Evolutionary conservation across 2,329 filamentous ascomycete species (phyloP).

Genomic region (Monilinia polystroma): DNA sequence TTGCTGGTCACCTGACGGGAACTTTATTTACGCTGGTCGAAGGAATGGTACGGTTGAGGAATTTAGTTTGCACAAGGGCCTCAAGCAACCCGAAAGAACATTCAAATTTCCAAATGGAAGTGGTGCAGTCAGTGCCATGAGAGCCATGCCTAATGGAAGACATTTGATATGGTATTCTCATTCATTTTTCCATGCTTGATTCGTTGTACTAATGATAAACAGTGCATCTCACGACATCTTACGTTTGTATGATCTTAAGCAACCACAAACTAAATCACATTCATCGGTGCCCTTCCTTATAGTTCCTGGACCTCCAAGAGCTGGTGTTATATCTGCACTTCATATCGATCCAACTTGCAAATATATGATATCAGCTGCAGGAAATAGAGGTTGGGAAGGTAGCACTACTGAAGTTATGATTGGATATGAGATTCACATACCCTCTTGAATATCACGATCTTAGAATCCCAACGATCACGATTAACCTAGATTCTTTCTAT

Average conservation of each 20-base stretch:
- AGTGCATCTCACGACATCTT: conserved; percentile 93
- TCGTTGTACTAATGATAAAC: neutral
- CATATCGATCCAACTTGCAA: conserved; percentile 84
- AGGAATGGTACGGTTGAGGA: conserved; percentile 92
- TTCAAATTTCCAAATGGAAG: conserved; percentile 89
- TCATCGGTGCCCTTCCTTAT: conserved; percentile 93
- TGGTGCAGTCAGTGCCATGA: conserved; percentile 82
- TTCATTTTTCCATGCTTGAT: conserved; percentile 23
- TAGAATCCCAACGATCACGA: too few relatives aligned
- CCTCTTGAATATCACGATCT: conserved; percentile 5
- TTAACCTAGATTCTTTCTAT: neutral
- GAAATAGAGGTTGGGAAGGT: conserved; percentile 94
- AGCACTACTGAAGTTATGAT: conserved; percentile 84
- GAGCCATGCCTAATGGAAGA: conserved; percentile 87
- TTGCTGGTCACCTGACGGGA: conserved; percentile 94
- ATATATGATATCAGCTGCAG: conserved; percentile 89
- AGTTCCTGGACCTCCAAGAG: conserved; percentile 78
- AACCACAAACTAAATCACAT: conserved; percentile 62
- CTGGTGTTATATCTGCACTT: conserved; percentile 82
- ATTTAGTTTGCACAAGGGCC: conserved; percentile 79
- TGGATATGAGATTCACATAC: conserved; percentile 77
- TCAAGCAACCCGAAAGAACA: conserved; percentile 71
- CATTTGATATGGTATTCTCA: conserved; percentile 76
- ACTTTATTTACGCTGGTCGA: conserved; percentile 88
- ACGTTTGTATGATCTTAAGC: conserved; percentile 82